Evolutionary conservation across 1,139 yeast genomes (phyloP).

Genomic region (Arxiozyma slooffiae): DNA sequence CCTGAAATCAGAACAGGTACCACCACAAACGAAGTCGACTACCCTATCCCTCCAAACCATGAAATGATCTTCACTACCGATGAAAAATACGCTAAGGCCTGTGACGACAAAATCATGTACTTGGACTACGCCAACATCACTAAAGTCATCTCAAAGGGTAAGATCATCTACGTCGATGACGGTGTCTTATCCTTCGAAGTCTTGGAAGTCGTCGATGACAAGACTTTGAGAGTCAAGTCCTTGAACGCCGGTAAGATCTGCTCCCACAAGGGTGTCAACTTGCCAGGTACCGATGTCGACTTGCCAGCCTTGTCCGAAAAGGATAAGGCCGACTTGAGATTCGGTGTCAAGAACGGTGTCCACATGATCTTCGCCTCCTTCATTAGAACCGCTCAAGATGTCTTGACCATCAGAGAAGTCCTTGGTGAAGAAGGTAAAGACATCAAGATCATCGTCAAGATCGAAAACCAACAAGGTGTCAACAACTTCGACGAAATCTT

Average conservation of each 20-base stretch:
- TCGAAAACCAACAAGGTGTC: constrained; percentile 99
- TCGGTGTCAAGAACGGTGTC: constrained; percentile 94
- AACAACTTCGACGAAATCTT: constrained; percentile 97
- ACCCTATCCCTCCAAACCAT: constrained; percentile 73
- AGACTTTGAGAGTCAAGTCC: constrained; percentile 76
- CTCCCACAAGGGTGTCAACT: constrained; percentile 97
- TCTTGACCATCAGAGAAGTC: constrained; percentile 80
- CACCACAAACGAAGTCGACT: constrained; percentile 69
- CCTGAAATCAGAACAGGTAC: constrained; percentile 99
- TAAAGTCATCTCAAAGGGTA: constrained; percentile 80
- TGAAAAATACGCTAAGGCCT: constrained; percentile 58
- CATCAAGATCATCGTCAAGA: constrained; percentile 91
- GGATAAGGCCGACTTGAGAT: constrained; percentile 81
- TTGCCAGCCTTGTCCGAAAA: constrained; percentile 95
- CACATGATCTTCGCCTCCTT: constrained; percentile 98
- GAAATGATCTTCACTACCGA: constrained; percentile 92
- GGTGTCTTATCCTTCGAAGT: constrained; percentile 97
- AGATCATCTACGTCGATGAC: constrained; percentile 88
- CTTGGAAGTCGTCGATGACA: constrained; percentile 62
- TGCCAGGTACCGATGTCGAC: constrained; percentile 98
- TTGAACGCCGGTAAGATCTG: constrained; percentile 91
- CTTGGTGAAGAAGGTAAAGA: constrained; percentile 95
- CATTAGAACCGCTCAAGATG: constrained; percentile 89
- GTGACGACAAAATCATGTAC: constrained; percentile 74
- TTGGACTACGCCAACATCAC: constrained; percentile 94